Base-by-base conservation (phyloP, 768 basidiomycete species). In the Trametes villosa region DNA sequence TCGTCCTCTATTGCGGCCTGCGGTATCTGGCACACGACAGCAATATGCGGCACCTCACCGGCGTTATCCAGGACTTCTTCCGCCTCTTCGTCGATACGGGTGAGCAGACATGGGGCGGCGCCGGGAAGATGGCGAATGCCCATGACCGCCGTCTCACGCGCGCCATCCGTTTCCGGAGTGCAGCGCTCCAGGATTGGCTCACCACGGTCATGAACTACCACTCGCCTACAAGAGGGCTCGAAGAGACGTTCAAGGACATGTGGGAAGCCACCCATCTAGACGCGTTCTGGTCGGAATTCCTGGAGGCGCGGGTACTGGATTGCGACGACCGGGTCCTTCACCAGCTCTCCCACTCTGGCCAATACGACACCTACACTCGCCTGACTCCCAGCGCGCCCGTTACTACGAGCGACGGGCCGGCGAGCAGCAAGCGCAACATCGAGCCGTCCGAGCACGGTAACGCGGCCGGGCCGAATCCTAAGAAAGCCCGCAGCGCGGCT, bases 201-300 rank as follows among this genome's bases (percentile, higher is more conserved):
- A 13, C 30, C 36, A 48, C 46, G n/a, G 46, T 57, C 17, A 11
- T 49, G 46, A 27, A 57, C 38, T 49, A 40, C 38, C 27, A 13
- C 38, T 26, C 11, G 18, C 58, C 59, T 2, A 45, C 36, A 17
- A 9, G 2, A 2, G 22, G 30, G 20, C 17, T 40, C 15, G 11
- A 18, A 5, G 29, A 20, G 11, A 11, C 11, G 11, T 33, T 17
- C 17, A 13, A 9, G 3, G 38, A 54, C 22, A 36, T n/a, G 20
- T 60, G 59, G 59, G 30, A 53, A 24, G 52, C 51, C 9, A 46
- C 29, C 7, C 20, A 38, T 2, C 9, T 60, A 1, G 44, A 53
- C 36, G 27, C 36, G 9, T 60, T 40, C 45, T 60, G 59, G 59
- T 1, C 51, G 20, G n/a, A 29, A 5, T 60, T 60, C 26, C 45